A percentile compares a stretch with the other conserved stretches of the same genome.
These are phyloP conservation scores for Arthromyces matolae DNA, from an alignment of 768 basidiomycete species.

Conservation along the genomic window DNA sequence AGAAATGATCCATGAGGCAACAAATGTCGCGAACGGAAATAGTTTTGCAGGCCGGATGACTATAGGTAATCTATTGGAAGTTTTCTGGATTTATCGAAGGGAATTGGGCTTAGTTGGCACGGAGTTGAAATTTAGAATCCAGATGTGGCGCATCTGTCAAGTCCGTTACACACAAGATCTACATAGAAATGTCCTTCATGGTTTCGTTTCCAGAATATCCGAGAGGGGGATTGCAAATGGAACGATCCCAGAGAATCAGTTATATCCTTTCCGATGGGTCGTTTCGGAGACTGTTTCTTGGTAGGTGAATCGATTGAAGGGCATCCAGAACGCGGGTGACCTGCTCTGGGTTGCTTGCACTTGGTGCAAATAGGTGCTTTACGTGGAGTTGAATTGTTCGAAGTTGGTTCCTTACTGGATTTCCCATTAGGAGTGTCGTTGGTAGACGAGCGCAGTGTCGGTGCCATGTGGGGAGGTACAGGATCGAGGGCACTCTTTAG, in stretches of 20 bases:
- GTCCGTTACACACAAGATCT: background rate
- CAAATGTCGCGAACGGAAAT: no score
- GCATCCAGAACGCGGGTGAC: slow-evolving; percentile 64
- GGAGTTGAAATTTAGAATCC: no score
- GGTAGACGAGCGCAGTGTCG: slow-evolving; percentile 18
- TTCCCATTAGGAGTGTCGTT: slow-evolving; percentile 16
- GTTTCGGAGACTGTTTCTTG: slow-evolving; percentile 5
- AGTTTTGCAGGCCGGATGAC: no score
- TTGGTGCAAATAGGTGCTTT: slow-evolving; percentile 52
- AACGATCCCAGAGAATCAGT: slow-evolving; percentile 45
- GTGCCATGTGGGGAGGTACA: no score
- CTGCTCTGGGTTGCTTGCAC: slow-evolving; percentile 50
- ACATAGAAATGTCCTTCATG: no score
- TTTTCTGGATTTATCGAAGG: no score
- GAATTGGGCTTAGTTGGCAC: no score
- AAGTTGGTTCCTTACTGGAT: slow-evolving; percentile 3
- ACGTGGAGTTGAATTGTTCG: slow-evolving; percentile 41
- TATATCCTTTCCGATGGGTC: slow-evolving; percentile 25
- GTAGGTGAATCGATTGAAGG: slow-evolving; percentile 36
- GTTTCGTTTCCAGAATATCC: no score
- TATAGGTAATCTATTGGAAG: no score
- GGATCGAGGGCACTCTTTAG: no score
- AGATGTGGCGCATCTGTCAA: background rate
- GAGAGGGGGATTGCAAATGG: slow-evolving; percentile 29
- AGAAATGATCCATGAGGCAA: no score